These are phyloP conservation scores for Ophiostoma ulmi DNA, from an alignment of 2,329 filamentous ascomycete genomes.

Conservation along the genomic window DNA sequence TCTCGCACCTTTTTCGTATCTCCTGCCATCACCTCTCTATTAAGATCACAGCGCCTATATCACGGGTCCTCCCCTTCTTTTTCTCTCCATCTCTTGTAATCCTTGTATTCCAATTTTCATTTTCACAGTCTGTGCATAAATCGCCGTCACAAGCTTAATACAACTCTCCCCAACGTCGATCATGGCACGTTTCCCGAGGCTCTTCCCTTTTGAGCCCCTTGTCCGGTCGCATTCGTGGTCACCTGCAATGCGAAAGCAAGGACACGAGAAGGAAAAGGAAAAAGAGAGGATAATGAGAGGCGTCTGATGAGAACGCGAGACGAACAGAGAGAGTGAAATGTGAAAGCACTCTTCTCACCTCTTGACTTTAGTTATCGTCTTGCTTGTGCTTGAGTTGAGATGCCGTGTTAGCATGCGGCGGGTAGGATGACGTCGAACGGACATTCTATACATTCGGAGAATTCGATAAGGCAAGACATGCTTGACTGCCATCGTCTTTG, in stretches of 20 bases:
- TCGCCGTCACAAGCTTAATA: slow-evolving; percentile 6
- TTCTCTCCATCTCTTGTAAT: too few relatives aligned
- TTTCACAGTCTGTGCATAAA: not conserved
- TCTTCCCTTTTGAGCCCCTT: not conserved
- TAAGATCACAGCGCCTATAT: too few relatives aligned
- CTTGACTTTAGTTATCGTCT: not conserved
- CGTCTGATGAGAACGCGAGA: not conserved
- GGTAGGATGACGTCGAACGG: too few relatives aligned
- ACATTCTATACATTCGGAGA: not conserved
- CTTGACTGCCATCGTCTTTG: not conserved
- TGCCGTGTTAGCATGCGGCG: not conserved
- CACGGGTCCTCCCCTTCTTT: too few relatives aligned
- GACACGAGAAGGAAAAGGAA: not conserved
- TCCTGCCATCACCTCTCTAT: not conserved
- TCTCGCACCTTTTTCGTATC: not conserved
- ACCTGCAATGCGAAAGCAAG: not conserved
- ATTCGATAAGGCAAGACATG: not conserved
- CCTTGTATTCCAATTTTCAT: too few relatives aligned
- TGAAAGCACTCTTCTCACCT: not conserved
- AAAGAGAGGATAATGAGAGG: not conserved
- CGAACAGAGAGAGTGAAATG: not conserved
- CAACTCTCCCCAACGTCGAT: not conserved
- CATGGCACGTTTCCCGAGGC: not conserved
- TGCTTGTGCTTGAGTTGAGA: not conserved
- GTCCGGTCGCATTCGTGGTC: not conserved